Percentiles rank a stretch among this genome's conserved stretches.
phyloP scores from a whole-genome alignment of 2,329 filamentous ascomycete genomes.

The Colletotrichum paranaense region DNA sequence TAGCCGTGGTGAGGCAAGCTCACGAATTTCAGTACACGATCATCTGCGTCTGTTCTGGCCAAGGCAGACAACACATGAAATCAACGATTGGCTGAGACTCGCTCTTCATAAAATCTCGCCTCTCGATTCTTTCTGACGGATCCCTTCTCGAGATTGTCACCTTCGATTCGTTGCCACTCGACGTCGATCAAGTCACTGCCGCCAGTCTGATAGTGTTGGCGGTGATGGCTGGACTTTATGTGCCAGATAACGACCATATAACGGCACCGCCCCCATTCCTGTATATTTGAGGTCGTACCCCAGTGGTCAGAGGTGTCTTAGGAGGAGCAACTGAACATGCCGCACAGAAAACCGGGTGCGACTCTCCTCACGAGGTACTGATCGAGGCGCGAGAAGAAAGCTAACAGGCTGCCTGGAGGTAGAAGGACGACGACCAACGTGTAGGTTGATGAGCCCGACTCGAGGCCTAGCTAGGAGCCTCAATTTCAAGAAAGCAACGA shows the following conservation, averaged over 20 bases:
- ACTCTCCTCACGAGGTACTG: constrained; percentile 35
- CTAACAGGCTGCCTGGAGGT: constrained; percentile 63
- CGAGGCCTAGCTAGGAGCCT: constrained; percentile 54
- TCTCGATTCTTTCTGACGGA: constrained; percentile 44
- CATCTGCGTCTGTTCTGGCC: background rate
- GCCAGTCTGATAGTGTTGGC: constrained; percentile 13
- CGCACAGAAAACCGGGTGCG: constrained; percentile 30
- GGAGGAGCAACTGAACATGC: constrained; percentile 27
- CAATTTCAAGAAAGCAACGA: constrained; percentile 64
- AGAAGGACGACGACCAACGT: constrained; percentile 64
- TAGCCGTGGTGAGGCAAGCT: background rate
- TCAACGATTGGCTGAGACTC: constrained; percentile 31
- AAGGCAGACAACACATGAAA: background rate
- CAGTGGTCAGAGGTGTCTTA: constrained; percentile 28
- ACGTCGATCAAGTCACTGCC: constrained; percentile 43
- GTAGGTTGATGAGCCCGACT: constrained; percentile 60
- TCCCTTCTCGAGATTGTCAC: constrained; percentile 36
- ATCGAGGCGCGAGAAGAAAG: constrained; percentile 60
- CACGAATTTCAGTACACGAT: background rate
- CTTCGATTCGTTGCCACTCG: constrained; percentile 45
- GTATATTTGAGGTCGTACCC: constrained; percentile 12
- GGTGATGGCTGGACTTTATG: constrained; percentile 38
- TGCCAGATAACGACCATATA: constrained; percentile 42
- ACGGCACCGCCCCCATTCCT: constrained; percentile 37
- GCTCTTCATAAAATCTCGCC: constrained; percentile 46